phyloP scores from a whole-genome alignment of 257 asterid genomes.

The Lycium ferocissimum region DNA sequence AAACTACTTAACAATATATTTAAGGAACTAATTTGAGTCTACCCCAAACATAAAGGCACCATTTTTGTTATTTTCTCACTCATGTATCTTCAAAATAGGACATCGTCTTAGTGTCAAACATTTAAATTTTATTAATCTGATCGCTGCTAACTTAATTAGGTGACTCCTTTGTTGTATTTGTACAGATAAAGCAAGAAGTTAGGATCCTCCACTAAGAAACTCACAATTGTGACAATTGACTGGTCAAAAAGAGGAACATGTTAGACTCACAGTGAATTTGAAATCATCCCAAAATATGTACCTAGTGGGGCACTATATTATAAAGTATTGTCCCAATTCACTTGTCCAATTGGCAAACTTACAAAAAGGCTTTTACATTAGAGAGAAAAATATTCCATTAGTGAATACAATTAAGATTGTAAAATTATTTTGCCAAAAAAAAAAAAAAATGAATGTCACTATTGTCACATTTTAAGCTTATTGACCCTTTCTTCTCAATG shows the following conservation, averaged over 20 bases:
- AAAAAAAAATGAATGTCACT: not conserved
- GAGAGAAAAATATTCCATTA: not conserved
- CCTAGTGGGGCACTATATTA: slow-evolving; percentile 6
- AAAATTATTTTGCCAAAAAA: not conserved
- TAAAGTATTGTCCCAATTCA: not conserved
- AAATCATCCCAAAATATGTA: slow-evolving; percentile 18
- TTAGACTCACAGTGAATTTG: slow-evolving; percentile 21
- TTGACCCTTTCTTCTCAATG: not conserved
- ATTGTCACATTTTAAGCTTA: not conserved
- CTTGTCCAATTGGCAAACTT: slow-evolving; percentile 6
- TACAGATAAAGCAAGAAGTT: not conserved
- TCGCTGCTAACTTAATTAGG: not conserved
- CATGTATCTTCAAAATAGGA: not conserved
- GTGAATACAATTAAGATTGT: not conserved
- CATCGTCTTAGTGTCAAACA: too few relatives aligned
- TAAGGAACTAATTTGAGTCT: not conserved
- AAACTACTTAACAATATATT: not conserved
- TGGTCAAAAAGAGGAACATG: slow-evolving; percentile 22
- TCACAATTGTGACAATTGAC: slow-evolving; percentile 9
- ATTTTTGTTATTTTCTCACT: not conserved
- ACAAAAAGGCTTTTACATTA: not conserved
- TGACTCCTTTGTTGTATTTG: not conserved
- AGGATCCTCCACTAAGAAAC: slow-evolving; percentile 16
- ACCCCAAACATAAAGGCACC: not conserved
- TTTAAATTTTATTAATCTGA: not conserved